These are phyloP conservation scores for Dictyostelium firmibasis DNA, from an alignment of 78 protist genomes.

Conservation along the genomic window DNA sequence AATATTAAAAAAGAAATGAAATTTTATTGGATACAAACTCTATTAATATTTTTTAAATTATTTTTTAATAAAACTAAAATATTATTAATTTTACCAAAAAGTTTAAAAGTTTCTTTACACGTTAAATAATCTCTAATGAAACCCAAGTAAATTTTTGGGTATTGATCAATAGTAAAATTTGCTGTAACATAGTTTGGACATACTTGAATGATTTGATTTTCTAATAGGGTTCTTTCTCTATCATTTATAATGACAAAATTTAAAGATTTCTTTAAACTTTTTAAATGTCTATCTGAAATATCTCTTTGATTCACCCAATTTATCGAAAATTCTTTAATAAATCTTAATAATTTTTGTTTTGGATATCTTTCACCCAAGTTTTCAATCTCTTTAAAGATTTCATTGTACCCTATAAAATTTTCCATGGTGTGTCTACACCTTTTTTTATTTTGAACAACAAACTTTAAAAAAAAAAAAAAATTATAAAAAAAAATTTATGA, in stretches of 20 bases:
- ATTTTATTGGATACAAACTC: neutral
- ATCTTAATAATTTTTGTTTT: neutral
- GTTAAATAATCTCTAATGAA: neutral
- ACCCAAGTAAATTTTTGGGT: neutral
- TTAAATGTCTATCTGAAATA: neutral
- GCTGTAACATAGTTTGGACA: neutral
- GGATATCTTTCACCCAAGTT: neutral
- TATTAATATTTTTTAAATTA: too few relatives aligned
- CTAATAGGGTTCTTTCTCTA: neutral
- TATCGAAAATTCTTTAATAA: neutral
- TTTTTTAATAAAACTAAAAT: too few relatives aligned
- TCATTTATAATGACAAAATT: neutral
- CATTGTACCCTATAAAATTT: neutral
- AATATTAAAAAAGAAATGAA: too few relatives aligned
- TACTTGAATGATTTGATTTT: neutral
- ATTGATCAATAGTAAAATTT: neutral
- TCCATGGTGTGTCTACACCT: too few relatives aligned
- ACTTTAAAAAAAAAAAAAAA: too few relatives aligned
- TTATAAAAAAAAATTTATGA: too few relatives aligned
- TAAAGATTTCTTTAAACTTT: neutral
- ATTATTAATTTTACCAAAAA: neutral
- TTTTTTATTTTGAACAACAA: too few relatives aligned
- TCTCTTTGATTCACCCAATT: neutral
- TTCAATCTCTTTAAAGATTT: neutral
- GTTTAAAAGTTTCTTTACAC: neutral